Percentiles rank a stretch among this genome's conserved stretches.
Evolutionary conservation across 228 moss, liverwort and hornwort species (phyloP).

Genomic region (Sphagnum magellanicum): DNA sequence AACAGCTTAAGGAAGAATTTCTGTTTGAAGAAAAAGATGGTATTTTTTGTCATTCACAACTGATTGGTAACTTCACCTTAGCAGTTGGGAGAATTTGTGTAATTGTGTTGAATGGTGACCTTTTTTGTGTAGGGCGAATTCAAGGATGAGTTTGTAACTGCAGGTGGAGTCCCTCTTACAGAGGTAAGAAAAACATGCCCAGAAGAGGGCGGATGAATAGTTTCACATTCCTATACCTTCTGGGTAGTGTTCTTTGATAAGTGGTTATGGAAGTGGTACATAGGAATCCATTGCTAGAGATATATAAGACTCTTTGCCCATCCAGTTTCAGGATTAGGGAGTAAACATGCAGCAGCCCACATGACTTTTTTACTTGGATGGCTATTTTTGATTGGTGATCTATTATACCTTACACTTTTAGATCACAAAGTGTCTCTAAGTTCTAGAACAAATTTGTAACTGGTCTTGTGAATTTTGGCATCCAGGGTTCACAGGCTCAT

Average conservation of each 20-base stretch:
- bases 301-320: background rate
- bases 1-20: too few species aligned
- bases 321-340: background rate
- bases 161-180: conserved; percentile 81
- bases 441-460: too few species aligned
- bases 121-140: conserved; percentile 63
- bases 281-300: background rate
- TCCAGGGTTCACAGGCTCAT: background rate
- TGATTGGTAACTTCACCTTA: too few species aligned
- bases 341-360: background rate
- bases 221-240: background rate
- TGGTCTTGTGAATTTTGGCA: too few species aligned
- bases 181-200: conserved; percentile 32
- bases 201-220: background rate
- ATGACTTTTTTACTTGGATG: background rate
- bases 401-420: too few species aligned
- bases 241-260: too few species aligned
- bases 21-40: too few species aligned
- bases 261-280: too few species aligned
- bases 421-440: too few species aligned
- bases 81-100: background rate
- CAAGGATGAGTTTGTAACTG: conserved; percentile 93
- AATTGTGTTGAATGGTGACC: background rate
- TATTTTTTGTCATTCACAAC: background rate
- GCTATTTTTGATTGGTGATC: too few species aligned